phyloP scores from a whole-genome alignment of 2,329 filamentous ascomycete species.

The Orbilia brochopaga region DNA sequence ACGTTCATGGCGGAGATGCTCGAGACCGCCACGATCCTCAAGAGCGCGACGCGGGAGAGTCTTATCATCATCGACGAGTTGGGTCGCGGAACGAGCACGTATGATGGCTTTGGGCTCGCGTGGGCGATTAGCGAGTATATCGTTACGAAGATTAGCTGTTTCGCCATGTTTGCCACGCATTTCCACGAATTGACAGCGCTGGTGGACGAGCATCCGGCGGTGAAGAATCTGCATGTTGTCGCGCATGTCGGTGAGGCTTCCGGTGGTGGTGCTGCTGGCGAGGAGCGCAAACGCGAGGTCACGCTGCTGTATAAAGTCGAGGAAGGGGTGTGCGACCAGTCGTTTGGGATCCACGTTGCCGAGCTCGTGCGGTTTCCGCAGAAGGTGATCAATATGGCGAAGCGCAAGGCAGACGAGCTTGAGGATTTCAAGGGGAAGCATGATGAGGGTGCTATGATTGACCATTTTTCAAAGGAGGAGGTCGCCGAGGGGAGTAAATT shows the following conservation, averaged over 20 bases:
- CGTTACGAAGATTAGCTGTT: conserved; percentile 90
- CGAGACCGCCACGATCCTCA: conserved; percentile 97
- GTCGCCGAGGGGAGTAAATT: conserved; percentile 85
- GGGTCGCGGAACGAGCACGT: conserved; percentile 93
- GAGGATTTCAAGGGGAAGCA: conserved; percentile 91
- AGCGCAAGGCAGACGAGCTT: conserved; percentile 95
- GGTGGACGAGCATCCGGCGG: conserved; percentile 82
- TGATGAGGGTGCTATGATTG: conserved; percentile 63
- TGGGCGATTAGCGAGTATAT: conserved; percentile 99
- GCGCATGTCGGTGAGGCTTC: conserved; percentile 74
- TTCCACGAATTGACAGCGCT: conserved; percentile 97
- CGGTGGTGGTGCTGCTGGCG: conserved; percentile 53
- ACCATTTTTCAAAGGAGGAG: conserved; percentile 77
- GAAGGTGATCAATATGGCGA: conserved; percentile 99
- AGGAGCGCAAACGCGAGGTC: conserved; percentile 75
- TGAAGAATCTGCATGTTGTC: conserved; percentile 92
- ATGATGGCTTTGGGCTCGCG: conserved; percentile 97
- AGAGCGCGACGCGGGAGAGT: conserved; percentile 91
- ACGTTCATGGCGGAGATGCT: conserved; percentile 99
- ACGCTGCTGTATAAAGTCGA: conserved; percentile 97
- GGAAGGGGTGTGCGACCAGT: conserved; percentile 90
- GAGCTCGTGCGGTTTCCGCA: conserved; percentile 94
- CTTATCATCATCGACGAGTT: conserved; percentile 99
- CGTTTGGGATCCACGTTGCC: conserved; percentile 96
- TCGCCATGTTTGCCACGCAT: conserved; percentile 93